Evolutionary conservation across 768 basidiomycete species (phyloP), one percentile per base, ranked within the genome.

Genomic region (Auriscalpium orientale): DNA sequence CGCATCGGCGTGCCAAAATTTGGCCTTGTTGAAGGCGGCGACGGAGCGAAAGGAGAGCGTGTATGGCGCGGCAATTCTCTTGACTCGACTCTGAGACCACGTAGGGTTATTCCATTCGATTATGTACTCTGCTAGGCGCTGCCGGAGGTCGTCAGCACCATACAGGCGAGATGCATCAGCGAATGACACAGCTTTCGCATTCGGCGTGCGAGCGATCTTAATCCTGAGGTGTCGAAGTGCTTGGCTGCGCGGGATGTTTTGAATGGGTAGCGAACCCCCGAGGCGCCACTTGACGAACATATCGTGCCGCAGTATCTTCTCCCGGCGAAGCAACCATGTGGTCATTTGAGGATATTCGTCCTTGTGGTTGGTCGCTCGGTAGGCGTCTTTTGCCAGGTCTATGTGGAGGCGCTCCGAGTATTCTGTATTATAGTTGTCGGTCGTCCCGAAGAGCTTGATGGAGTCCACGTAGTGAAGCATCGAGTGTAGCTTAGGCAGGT

Each of bases 181-280:
- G 18, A 44, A 44, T 3, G 43, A 44, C 2, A 44, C 43, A 3
- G 43, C 13, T 6, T 44, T 44, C 3, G 4, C 28, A 53, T 1
- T 15, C 1, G 13, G 56, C 34, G 5, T 8, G 18, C 18, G 38
- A 10, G 20, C 6, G n/a, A 28, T 53, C 21, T 37, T 33, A 38
- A 20, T 44, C 9, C 16, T 5, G 7, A 33, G 18, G 53, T n/a
- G 44, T 60, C 56, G 13, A 58, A 40, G 48, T 53, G 13, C 33
- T 18, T 18, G 46, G 45, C 15, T 18, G 52, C 8, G 33, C 46
- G 7, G 58, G 47, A n/a, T n/a, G 72, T 72, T 21, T 71, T 60
- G 13, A 58, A 56, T 49, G 72, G 70, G 45, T 74, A 70, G 18
- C 56, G 56, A 8, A 70, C 73, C 33, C 65, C 63, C 11, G 71